phyloP scores from a whole-genome alignment of 768 basidiomycete genomes.

The Daedaleopsis nitida region DNA sequence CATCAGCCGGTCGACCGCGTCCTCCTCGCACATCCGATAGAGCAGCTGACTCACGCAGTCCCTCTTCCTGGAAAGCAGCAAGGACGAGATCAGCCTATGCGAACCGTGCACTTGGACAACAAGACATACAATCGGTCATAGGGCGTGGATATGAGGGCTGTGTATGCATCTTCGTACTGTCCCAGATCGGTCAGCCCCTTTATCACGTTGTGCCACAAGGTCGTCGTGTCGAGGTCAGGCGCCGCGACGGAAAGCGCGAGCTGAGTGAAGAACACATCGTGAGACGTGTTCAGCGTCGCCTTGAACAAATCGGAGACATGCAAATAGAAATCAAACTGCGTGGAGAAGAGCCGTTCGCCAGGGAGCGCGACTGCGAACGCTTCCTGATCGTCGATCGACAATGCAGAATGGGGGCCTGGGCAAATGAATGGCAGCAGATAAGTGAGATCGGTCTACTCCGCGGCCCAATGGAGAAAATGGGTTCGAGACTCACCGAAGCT shows the following conservation, averaged over 20 bases:
- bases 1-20: constrained; percentile 77
- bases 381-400: constrained; percentile 62
- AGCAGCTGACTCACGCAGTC: constrained; percentile 83
- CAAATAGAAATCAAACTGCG: constrained; percentile 73
- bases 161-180: constrained; percentile 87
- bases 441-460: constrained; percentile 4
- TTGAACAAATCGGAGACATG: constrained; percentile 80
- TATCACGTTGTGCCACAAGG: constrained; percentile 82
- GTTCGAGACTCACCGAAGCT: constrained; percentile 61
- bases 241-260: constrained; percentile 76
- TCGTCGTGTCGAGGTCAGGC: constrained; percentile 52
- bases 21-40: constrained; percentile 90
- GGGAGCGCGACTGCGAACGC: constrained; percentile 67
- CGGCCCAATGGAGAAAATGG: not conserved
- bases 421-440: constrained; percentile 13
- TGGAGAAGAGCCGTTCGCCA: constrained; percentile 52
- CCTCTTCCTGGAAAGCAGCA: constrained; percentile 56
- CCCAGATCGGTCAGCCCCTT: constrained; percentile 73
- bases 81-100: not conserved
- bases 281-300: constrained; percentile 48
- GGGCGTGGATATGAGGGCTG: constrained; percentile 71
- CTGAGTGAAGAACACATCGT: constrained; percentile 76
- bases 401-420: constrained; percentile 49
- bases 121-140: constrained; percentile 74
- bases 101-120: not conserved